phyloP scores from a whole-genome alignment of 495 filamentous ascomycete genomes.

The Coniosporium apollinis region DNA sequence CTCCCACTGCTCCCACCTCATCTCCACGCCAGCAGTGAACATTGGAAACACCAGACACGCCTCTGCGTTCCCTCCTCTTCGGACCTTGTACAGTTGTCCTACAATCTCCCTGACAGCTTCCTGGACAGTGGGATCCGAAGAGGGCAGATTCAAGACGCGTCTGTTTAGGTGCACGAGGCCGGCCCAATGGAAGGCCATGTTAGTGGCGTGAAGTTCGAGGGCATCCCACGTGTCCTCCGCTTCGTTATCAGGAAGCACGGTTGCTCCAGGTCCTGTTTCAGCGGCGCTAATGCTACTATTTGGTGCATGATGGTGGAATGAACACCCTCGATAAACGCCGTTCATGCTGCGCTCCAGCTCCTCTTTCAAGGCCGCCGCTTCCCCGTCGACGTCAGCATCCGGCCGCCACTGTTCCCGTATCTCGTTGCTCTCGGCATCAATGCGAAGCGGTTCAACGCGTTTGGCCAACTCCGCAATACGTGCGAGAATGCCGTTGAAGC shows the following conservation, averaged over 20 bases:
- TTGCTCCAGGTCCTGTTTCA: conserved; percentile 9
- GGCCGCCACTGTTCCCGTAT: conserved; percentile 42
- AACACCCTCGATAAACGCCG: conserved; percentile 27
- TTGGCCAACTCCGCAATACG: conserved; percentile 57
- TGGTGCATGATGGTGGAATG: conserved; percentile 19
- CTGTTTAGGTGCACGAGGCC: conserved; percentile 63
- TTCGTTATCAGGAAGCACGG: conserved; percentile 25
- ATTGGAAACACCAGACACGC: conserved; percentile 66
- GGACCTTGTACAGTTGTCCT: conserved; percentile 41
- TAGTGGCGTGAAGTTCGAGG: conserved; percentile 58
- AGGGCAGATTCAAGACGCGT: conserved; percentile 45
- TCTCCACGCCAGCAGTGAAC: conserved; percentile 73
- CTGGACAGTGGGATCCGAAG: conserved; percentile 40
- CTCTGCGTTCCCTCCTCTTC: conserved; percentile 52
- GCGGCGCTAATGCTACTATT: conserved; percentile 4
- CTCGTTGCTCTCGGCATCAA: conserved; percentile 37
- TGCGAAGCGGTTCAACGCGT: conserved; percentile 50
- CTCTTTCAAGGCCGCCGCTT: conserved; percentile 7
- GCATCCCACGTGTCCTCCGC: conserved; percentile 30
- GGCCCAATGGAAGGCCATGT: conserved; percentile 66
- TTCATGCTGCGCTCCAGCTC: conserved; percentile 36
- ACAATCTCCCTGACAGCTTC: conserved; percentile 48
- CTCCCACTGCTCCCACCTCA: too few species aligned
- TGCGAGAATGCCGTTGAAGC: conserved; percentile 49
- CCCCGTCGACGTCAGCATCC: conserved; percentile 25